A percentile compares a stretch with the other conserved stretches of the same genome.
Evolutionary conservation across 495 filamentous ascomycete genomes (phyloP).

Genomic region (Xylaria telfairii): DNA sequence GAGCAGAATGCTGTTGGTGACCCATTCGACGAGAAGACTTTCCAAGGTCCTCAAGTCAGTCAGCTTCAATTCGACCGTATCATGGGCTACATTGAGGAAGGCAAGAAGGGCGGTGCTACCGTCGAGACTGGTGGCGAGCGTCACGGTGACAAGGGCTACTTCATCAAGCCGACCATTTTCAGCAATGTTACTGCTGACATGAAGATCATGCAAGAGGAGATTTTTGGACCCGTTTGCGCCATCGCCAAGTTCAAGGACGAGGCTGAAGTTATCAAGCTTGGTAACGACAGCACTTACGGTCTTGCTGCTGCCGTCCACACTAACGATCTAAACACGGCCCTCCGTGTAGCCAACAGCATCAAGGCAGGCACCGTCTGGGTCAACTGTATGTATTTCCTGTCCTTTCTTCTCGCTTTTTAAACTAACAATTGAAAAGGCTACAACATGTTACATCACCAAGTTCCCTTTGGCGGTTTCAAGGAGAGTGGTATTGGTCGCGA

Average conservation of each 20-base stretch:
- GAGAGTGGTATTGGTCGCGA: slow-evolving; percentile 92
- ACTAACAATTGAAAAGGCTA: slow-evolving; percentile 37
- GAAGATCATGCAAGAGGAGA: slow-evolving; percentile 99
- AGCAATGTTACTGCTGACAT: slow-evolving; percentile 85
- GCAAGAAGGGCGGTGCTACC: slow-evolving; percentile 86
- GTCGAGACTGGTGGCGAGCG: slow-evolving; percentile 86
- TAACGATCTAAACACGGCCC: slow-evolving; percentile 87
- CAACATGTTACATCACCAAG: slow-evolving; percentile 78
- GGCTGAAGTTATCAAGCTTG: slow-evolving; percentile 81
- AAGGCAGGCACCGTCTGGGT: slow-evolving; percentile 95
- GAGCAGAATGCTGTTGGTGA: slow-evolving; percentile 85
- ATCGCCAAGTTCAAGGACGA: slow-evolving; percentile 93
- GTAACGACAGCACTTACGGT: slow-evolving; percentile 85
- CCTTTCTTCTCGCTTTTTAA: not conserved
- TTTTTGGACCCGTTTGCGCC: slow-evolving; percentile 93
- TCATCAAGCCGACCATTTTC: slow-evolving; percentile 98
- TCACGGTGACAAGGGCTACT: slow-evolving; percentile 90
- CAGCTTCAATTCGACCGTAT: slow-evolving; percentile 96
- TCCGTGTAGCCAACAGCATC: slow-evolving; percentile 82
- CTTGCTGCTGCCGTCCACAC: slow-evolving; percentile 94
- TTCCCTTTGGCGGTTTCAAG: slow-evolving; percentile 93
- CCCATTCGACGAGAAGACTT: slow-evolving; percentile 84
- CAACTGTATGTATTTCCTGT: slow-evolving; percentile 66
- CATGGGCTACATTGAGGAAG: slow-evolving; percentile 95
- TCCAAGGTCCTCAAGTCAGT: slow-evolving; percentile 97